Conservation (phyloP, 2,329 filamentous ascomycete genomes). For the Phialophora macrospora region DNA sequence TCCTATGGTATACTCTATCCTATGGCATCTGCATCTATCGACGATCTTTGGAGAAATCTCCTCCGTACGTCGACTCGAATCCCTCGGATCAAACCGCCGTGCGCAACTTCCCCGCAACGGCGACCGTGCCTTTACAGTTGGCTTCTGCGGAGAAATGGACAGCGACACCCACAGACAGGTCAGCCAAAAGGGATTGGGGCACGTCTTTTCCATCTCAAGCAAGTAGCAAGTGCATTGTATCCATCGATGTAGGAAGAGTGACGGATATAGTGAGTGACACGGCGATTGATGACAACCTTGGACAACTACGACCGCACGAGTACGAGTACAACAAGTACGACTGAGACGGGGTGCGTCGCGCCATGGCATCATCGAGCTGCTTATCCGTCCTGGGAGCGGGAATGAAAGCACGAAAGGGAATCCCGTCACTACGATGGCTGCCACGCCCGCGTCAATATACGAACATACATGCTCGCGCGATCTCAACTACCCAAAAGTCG, state of each 20-base stretch:
- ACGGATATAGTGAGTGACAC: too few species aligned
- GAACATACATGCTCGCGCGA: not conserved
- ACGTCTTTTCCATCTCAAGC: not conserved
- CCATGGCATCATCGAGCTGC: not conserved
- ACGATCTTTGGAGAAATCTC: constrained; percentile 13
- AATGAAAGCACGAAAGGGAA: not conserved
- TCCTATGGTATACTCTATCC: too few species aligned
- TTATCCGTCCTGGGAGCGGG: not conserved
- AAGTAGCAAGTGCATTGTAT: not conserved
- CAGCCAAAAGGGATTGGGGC: not conserved
- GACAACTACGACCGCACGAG: too few species aligned
- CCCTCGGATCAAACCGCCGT: not conserved
- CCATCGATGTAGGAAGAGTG: too few species aligned
- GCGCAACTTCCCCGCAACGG: constrained; percentile 12
- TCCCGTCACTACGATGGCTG: not conserved
- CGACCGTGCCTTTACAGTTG: not conserved
- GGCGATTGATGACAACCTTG: too few species aligned
- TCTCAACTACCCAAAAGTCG: constrained; percentile 5
- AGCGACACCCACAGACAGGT: not conserved
- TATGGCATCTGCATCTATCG: not conserved
- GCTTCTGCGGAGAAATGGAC: constrained; percentile 1
- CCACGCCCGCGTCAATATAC: not conserved
- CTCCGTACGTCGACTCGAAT: too few species aligned
- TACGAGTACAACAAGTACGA: too few species aligned
- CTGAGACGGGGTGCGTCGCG: too few species aligned